phyloP scores from a whole-genome alignment of 2,329 filamentous ascomycete genomes.

The Fusarium sp. region DNA sequence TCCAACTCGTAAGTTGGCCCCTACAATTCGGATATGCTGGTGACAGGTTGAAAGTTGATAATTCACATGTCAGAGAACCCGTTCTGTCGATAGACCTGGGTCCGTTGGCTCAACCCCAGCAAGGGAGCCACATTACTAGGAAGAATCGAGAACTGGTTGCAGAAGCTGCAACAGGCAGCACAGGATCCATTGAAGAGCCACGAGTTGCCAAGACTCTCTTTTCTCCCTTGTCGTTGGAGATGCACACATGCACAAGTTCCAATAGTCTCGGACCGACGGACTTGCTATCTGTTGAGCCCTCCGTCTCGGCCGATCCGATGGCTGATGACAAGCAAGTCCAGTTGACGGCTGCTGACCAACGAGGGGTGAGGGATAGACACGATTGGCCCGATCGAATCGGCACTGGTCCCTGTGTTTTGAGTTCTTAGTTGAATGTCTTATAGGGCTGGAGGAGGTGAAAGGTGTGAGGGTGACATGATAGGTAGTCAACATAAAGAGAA shows the following conservation, averaged over 20 bases:
- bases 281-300: neutral
- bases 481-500: neutral
- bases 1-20: constrained; percentile 3
- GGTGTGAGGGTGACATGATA: neutral
- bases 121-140: constrained; percentile 25
- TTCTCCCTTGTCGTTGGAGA: constrained; percentile 25
- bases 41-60: neutral
- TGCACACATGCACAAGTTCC: neutral
- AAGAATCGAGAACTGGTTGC: constrained; percentile 34
- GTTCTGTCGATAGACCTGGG: constrained; percentile 12
- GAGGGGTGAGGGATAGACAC: neutral
- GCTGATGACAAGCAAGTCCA: neutral
- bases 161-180: constrained; percentile 32
- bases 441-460: constrained; percentile 7
- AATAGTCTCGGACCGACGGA: constrained; percentile 6
- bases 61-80: constrained; percentile 38
- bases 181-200: constrained; percentile 9
- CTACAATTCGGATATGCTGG: neutral
- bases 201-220: constrained; percentile 12
- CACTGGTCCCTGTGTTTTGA: constrained; percentile 6
- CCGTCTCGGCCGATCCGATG: constrained; percentile 19
- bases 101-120: constrained; percentile 8
- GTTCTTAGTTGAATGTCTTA: constrained; percentile 4
- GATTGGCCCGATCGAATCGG: constrained; percentile 23
- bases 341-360: neutral